Base-by-base conservation (phyloP, 2,329 filamentous ascomycete species). In the Trichophaea hybrida region DNA sequence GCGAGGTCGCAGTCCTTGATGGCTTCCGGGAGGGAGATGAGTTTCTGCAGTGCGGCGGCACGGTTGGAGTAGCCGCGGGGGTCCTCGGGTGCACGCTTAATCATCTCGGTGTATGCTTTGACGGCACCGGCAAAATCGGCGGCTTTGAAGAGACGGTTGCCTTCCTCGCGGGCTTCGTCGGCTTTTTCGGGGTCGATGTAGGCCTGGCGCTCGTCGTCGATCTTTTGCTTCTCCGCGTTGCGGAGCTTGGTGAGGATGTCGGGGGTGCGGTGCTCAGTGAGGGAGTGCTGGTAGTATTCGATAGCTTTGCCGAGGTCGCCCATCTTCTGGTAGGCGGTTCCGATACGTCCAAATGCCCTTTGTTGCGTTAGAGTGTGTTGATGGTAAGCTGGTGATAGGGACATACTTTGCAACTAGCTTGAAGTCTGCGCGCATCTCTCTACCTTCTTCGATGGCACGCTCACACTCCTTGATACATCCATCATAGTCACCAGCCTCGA, bases 91-190 rank as follows among this genome's bases (percentile, higher is more conserved):
- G 88, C 85, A 60, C 93, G 89, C 80, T 96, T 96, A 74, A 86
- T 86, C 90, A 97, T 96, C 76, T 98, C 93, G 1, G 78, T 82
- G 77, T 98, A 98, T 0, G 91, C 88, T 49, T 88, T 89, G 33
- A 98, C 90, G 7, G 93, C 93, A 57, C 81, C 93, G 8, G 93
- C 91, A 86, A 90, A 97, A 74, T 98, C 90, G 35, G 81, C 84
- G 69, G 89, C 88, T 78, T 97, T 97, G 80, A 98, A 98, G 75
- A 94, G 94, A 73, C 87, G 82, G 75, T 96, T 96, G 49, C 93
- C 93, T 61, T 94, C 83, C 72, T 95, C 88, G 67, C 93, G 89
- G 12, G 93, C 90, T 77, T 95, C 87, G 70, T 98, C 93, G 24
- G 93, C 93, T 77, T 96, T 91, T 68, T 77, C 85, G 0, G 93